These are phyloP conservation scores for Corymbia citriodora DNA, from an alignment of 441 rosid genomes.

Conservation along the genomic window DNA sequence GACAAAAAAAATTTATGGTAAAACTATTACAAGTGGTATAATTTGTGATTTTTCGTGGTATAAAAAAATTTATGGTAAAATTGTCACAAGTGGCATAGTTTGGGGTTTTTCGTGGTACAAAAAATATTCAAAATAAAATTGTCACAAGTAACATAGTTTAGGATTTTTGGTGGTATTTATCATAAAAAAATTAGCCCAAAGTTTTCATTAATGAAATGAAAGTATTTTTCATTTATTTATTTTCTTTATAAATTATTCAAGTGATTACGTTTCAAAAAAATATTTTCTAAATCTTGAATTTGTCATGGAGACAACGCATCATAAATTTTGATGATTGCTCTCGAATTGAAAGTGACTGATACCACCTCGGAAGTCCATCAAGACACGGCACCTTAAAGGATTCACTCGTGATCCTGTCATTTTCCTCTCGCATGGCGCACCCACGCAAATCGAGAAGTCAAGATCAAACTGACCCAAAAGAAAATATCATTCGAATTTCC, in stretches of 20 bases:
- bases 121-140: no score
- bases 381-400: not conserved
- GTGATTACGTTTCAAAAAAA: accelerated
- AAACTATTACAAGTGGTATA: no score
- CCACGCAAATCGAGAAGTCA: not conserved
- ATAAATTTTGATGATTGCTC: not conserved
- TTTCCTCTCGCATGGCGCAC: not conserved
- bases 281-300: not conserved
- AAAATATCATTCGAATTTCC: not conserved
- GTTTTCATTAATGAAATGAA: no score
- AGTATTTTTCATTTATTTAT: not conserved
- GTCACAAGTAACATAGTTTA: no score
- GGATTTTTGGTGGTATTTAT: no score
- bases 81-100: no score
- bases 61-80: no score
- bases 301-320: accelerated
- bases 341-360: not conserved
- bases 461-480: not conserved
- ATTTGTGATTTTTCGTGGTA: no score
- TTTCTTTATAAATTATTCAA: accelerated
- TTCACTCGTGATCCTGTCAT: not conserved
- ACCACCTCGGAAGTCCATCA: not conserved
- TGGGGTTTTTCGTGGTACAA: no score
- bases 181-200: not conserved
- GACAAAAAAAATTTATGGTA: no score